phyloP scores from a whole-genome alignment of 2,329 filamentous ascomycete genomes.

The Clonostachys sp. region DNA sequence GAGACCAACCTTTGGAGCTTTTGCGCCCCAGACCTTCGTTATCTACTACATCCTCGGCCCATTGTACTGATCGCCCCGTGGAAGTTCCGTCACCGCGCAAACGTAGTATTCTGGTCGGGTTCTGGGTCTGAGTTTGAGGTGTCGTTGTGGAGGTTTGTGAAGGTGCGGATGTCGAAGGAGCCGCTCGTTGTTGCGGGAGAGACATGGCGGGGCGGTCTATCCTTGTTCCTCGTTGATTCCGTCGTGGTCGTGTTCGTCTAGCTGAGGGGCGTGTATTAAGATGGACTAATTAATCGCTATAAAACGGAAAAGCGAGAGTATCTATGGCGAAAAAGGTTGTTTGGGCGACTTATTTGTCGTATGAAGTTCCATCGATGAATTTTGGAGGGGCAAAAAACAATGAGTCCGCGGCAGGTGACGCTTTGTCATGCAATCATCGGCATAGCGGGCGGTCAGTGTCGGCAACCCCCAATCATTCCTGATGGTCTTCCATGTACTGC shows the following conservation, averaged over 20 bases:
- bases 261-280: too few species aligned
- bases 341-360: too few species aligned
- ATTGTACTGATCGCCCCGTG: constrained; percentile 66
- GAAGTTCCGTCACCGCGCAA: constrained; percentile 43
- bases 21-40: constrained; percentile 95
- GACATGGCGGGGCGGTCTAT: constrained; percentile 14
- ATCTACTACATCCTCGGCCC: constrained; percentile 90
- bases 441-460: background rate
- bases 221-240: background rate
- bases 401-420: too few species aligned
- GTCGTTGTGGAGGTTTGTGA: constrained; percentile 26
- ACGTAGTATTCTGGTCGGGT: constrained; percentile 37
- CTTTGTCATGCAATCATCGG: too few species aligned
- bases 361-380: too few species aligned
- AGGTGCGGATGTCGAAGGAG: constrained; percentile 13
- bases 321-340: too few species aligned
- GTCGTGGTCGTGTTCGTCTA: too few species aligned
- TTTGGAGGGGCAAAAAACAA: too few species aligned
- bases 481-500: too few species aligned
- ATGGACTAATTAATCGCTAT: too few species aligned
- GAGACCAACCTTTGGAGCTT: constrained; percentile 74
- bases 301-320: too few species aligned
- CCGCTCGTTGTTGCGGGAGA: constrained; percentile 16
- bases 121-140: constrained; percentile 16
- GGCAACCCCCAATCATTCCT: too few species aligned